Percentiles rank a stretch among this genome's conserved stretches.
phyloP scores from a whole-genome alignment of 2,329 filamentous ascomycete species.

The Penicillium thymicola region DNA sequence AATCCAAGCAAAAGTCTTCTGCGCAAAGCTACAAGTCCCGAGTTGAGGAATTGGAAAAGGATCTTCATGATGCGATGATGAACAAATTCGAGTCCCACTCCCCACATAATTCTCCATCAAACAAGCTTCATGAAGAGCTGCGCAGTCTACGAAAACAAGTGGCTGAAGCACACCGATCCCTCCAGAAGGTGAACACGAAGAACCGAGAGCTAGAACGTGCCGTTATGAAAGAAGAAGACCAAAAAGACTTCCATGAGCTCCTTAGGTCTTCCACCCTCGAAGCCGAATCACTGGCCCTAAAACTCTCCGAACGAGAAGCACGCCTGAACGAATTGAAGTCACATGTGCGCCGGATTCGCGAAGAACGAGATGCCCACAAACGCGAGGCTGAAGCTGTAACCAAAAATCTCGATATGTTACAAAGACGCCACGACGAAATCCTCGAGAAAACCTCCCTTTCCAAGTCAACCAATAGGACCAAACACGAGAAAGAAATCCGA shows the following conservation, averaged over 20 bases:
- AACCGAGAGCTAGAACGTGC: slow-evolving; percentile 53
- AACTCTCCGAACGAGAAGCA: slow-evolving; percentile 66
- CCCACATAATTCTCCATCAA: slow-evolving; percentile 50
- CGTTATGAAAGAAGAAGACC: slow-evolving; percentile 43
- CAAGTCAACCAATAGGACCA: slow-evolving; percentile 44
- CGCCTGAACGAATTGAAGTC: slow-evolving; percentile 54
- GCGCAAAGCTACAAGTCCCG: slow-evolving; percentile 63
- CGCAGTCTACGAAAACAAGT: slow-evolving; percentile 60
- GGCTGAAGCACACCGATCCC: slow-evolving; percentile 56
- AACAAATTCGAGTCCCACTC: slow-evolving; percentile 52
- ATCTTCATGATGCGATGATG: slow-evolving; percentile 60
- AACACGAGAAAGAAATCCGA: slow-evolving; percentile 64
- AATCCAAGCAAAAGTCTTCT: slow-evolving; percentile 59
- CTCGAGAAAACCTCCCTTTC: slow-evolving; percentile 45
- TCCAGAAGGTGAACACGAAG: slow-evolving; percentile 54
- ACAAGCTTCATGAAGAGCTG: slow-evolving; percentile 51
- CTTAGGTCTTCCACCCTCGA: slow-evolving; percentile 49
- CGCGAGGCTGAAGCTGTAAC: slow-evolving; percentile 41
- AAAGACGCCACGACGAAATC: slow-evolving; percentile 63
- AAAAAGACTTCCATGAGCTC: slow-evolving; percentile 45
- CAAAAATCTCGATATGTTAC: slow-evolving; percentile 46
- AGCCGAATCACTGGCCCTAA: slow-evolving; percentile 66
- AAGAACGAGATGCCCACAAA: slow-evolving; percentile 44
- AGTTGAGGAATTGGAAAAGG: slow-evolving; percentile 64
- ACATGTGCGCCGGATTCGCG: slow-evolving; percentile 63